Evolutionary conservation across 352 stramenopile genomes (phyloP).

Genomic region (Phytophthora brassicae): DNA sequence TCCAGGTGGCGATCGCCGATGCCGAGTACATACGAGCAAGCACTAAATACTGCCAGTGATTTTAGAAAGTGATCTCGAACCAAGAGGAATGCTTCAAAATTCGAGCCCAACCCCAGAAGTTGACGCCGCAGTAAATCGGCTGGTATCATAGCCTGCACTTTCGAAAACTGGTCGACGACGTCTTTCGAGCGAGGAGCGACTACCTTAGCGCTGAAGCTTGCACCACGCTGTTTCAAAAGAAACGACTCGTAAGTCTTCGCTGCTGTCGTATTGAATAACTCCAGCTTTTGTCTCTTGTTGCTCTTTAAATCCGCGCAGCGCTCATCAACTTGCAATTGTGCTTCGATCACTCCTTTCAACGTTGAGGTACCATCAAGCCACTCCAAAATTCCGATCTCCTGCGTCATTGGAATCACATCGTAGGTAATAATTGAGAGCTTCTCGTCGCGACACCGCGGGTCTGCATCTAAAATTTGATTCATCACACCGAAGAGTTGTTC

Average conservation of each 20-base stretch:
- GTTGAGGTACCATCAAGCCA: slow-evolving; percentile 80
- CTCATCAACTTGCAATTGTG: slow-evolving; percentile 64
- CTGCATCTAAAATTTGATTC: slow-evolving; percentile 82
- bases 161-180: slow-evolving; percentile 51
- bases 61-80: slow-evolving; percentile 84
- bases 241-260: slow-evolving; percentile 77
- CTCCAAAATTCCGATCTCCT: slow-evolving; percentile 83
- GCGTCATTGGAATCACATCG: slow-evolving; percentile 87
- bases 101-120: slow-evolving; percentile 64
- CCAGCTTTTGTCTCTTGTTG: slow-evolving; percentile 71
- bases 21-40: slow-evolving; percentile 87
- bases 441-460: slow-evolving; percentile 66
- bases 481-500: slow-evolving; percentile 92
- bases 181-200: slow-evolving; percentile 49
- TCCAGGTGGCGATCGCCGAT: slow-evolving; percentile 92
- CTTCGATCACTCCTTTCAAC: slow-evolving; percentile 78
- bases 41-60: slow-evolving; percentile 84
- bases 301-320: slow-evolving; percentile 55
- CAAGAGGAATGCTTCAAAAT: slow-evolving; percentile 82
- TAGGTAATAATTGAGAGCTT: slow-evolving; percentile 77
- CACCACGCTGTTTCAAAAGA: slow-evolving; percentile 67
- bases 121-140: slow-evolving; percentile 76
- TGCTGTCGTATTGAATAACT: slow-evolving; percentile 76
- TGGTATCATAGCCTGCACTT: slow-evolving; percentile 70
- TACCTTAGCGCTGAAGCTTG: slow-evolving; percentile 73